phyloP scores from a whole-genome alignment of 306 rosid species.

The Quercus agrifolia region DNA sequence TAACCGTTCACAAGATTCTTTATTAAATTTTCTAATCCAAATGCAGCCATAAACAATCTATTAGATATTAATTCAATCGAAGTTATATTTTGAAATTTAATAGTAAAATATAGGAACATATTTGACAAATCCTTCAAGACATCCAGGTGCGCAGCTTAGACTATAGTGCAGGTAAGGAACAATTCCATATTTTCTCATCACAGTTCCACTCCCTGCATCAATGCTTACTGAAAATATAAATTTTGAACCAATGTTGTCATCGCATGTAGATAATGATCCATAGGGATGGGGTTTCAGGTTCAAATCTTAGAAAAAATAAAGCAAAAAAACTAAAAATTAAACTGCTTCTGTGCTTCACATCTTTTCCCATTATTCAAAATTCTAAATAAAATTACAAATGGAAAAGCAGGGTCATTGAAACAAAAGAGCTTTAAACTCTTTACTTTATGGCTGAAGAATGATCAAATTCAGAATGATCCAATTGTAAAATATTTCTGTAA shows the following conservation, averaged over 20 bases:
- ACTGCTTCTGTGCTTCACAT: not conserved
- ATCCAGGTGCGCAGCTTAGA: no score
- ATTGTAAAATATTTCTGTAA: not conserved
- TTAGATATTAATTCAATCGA: no score
- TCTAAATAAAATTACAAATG: not conserved
- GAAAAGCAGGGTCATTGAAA: not conserved
- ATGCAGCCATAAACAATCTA: no score
- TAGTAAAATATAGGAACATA: no score
- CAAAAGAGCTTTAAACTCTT: not conserved
- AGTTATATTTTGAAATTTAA: no score
- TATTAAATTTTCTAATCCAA: no score
- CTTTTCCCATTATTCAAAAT: not conserved
- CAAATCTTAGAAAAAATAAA: no score
- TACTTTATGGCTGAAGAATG: conserved; percentile 6
- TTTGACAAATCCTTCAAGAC: no score
- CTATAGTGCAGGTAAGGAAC: no score
- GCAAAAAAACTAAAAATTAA: no score
- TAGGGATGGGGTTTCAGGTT: no score
- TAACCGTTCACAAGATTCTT: no score
- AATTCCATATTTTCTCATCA: not conserved
- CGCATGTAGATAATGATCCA: not conserved
- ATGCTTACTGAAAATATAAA: not conserved
- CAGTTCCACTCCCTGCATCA: not conserved
- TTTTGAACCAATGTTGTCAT: not conserved
- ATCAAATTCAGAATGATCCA: not conserved